A percentile compares a stretch with the other conserved stretches of the same genome.
Conservation (phyloP, 2,329 filamentous ascomycete genomes). For the Fusarium anguioides region DNA sequence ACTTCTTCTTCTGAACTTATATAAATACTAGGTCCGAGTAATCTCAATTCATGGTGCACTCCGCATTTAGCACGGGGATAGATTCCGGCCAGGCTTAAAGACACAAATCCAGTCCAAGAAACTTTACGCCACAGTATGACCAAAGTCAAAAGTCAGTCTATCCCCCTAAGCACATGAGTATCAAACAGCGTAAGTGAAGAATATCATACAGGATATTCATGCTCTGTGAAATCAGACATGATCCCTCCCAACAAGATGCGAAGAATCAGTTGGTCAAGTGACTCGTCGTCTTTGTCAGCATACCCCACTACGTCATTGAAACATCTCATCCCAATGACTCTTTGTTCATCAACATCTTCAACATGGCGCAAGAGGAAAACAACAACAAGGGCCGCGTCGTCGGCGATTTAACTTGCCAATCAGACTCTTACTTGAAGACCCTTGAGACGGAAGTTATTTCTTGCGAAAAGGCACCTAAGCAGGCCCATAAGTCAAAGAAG, state of each 20-base stretch:
- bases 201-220: neutral
- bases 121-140: neutral
- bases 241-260: too few relatives aligned
- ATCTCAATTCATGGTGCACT: neutral
- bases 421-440: slow-evolving; percentile 41
- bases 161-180: neutral
- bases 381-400: slow-evolving; percentile 25
- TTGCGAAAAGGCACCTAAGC: slow-evolving; percentile 40
- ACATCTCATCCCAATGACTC: neutral
- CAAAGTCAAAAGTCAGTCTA: neutral
- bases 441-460: slow-evolving; percentile 45
- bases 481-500: slow-evolving; percentile 36
- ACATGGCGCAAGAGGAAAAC: slow-evolving; percentile 13
- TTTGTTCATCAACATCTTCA: neutral
- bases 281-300: slow-evolving; percentile 29
- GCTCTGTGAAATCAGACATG: too few relatives aligned
- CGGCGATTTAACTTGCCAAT: slow-evolving; percentile 46
- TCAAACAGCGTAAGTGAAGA: neutral
- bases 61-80: neutral
- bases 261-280: slow-evolving; percentile 10
- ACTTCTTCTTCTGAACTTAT: too few relatives aligned
- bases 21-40: too few relatives aligned
- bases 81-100: neutral
- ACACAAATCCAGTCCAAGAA: neutral
- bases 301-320: slow-evolving; percentile 11